Conservation (phyloP, 805 yeast genomes). For the Suhomyces prunicola region DNA sequence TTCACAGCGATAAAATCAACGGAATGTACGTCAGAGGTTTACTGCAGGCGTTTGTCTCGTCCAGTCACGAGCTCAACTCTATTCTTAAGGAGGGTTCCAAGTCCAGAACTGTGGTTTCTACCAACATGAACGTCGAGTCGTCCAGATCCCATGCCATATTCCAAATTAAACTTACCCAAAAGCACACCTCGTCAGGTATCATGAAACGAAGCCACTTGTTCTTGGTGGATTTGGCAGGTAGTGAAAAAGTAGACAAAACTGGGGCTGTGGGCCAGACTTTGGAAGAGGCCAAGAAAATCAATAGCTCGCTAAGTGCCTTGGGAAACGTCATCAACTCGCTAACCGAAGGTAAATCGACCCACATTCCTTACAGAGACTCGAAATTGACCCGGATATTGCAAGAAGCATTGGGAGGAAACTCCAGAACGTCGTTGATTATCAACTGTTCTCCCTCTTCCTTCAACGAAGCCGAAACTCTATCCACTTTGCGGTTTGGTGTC, state of each 20-base stretch:
- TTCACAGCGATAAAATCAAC: slow-evolving; percentile 60
- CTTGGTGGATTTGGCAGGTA: slow-evolving; percentile 83
- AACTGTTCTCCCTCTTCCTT: slow-evolving; percentile 64
- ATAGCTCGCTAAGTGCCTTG: slow-evolving; percentile 69
- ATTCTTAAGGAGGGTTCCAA: slow-evolving; percentile 58
- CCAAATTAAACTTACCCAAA: slow-evolving; percentile 64
- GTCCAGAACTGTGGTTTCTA: slow-evolving; percentile 54
- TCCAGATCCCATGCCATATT: slow-evolving; percentile 82
- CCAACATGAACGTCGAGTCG: slow-evolving; percentile 69
- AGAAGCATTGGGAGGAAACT: slow-evolving; percentile 80
- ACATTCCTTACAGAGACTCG: slow-evolving; percentile 75
- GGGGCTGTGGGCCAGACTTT: slow-evolving; percentile 73
- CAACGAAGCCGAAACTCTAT: slow-evolving; percentile 62
- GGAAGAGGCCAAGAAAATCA: slow-evolving; percentile 84
- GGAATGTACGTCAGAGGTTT: slow-evolving; percentile 75
- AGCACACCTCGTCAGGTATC: slow-evolving; percentile 50
- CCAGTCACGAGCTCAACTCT: slow-evolving; percentile 54
- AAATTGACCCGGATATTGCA: slow-evolving; percentile 74
- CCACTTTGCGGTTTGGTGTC: slow-evolving; percentile 71
- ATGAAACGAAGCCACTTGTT: slow-evolving; percentile 62
- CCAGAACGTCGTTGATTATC: slow-evolving; percentile 68
- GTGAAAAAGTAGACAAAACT: slow-evolving; percentile 74
- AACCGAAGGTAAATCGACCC: slow-evolving; percentile 63
- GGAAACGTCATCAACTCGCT: slow-evolving; percentile 81
- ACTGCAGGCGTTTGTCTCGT: slow-evolving; percentile 56